Percentiles rank a stretch among this genome's conserved stretches.
phyloP scores from a whole-genome alignment of 257 asterid species.

The Solanum rostratum region DNA sequence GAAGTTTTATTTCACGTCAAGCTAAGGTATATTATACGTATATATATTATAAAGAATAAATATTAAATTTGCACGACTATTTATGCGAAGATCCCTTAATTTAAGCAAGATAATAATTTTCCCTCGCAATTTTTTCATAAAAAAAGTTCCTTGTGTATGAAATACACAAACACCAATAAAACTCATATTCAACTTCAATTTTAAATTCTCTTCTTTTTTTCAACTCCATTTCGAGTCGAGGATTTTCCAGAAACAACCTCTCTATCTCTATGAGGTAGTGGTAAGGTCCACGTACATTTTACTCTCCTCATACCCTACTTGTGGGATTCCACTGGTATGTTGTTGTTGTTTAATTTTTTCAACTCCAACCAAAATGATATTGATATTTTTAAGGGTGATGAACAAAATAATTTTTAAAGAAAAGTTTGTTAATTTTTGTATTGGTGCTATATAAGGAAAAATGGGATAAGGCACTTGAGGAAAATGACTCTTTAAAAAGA shows the following conservation, averaged over 20 bases:
- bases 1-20: not conserved
- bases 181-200: not conserved
- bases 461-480: not conserved
- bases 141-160: not conserved
- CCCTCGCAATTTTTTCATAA: not conserved
- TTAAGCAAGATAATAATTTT: not conserved
- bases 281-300: too few relatives aligned
- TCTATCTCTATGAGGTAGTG: too few relatives aligned
- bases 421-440: not conserved
- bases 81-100: not conserved
- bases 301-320: too few relatives aligned
- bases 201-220: not conserved
- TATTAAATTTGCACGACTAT: not conserved
- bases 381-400: not conserved
- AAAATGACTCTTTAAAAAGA: not conserved
- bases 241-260: too few relatives aligned
- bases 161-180: not conserved
- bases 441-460: not conserved
- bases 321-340: too few relatives aligned
- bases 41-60: not conserved
- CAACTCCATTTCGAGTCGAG: too few relatives aligned
- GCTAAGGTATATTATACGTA: not conserved
- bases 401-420: not conserved
- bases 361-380: too few relatives aligned
- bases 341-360: too few relatives aligned